Evolutionary conservation across 805 yeast species (phyloP), one percentile per base, ranked within the genome.

Genomic region (Metschnikowia vanudenii): DNA sequence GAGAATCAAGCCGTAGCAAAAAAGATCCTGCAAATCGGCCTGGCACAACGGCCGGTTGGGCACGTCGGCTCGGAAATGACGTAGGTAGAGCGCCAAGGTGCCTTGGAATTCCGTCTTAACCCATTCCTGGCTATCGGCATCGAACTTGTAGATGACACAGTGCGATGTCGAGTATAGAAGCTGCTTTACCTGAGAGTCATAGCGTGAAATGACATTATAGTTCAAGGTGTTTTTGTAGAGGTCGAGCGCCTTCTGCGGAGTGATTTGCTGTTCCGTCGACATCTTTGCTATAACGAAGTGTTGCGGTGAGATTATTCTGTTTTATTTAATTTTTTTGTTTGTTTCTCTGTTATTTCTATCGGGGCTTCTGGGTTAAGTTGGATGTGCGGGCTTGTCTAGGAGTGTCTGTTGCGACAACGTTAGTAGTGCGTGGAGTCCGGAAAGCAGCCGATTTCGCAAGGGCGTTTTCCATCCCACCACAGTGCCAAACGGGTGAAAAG

Each of bases 161-260:
- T 85, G 88, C 13, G 91, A 81, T 2, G 91, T 79, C 43, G 82
- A 78, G 57, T 80, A 84, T 35, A 85, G 65, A 26, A 86, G 69
- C 59, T 83, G 88, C 46, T 84, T 80, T 40, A 85, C 79, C 52
- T 74, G 73, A 0, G 91, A 86, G 54, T 86, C 95, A 58, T 86
- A 86, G 50, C 90, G 75, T 19, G 85, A 83, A 26, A 86, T 83
- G 43, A 86, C 91, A 60, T 85, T 86, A 67, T 78, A 85, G 40
- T 86, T 84, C 39, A 86, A 67, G 0, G 91, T 85, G 51, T 79
- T 81, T 42, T 82, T 75, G 58, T 81, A 86, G 18, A 85, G 75
- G 42, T 81, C 85, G 45, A 81, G 62, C 0, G 85, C 79, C 53
- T 67, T 65, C 41, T 62, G 63, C 3, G 72, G 68, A 14, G 75